These are phyloP conservation scores for Xylaria sp. DNA, from an alignment of 2,329 filamentous ascomycete genomes.

Conservation along the genomic window DNA sequence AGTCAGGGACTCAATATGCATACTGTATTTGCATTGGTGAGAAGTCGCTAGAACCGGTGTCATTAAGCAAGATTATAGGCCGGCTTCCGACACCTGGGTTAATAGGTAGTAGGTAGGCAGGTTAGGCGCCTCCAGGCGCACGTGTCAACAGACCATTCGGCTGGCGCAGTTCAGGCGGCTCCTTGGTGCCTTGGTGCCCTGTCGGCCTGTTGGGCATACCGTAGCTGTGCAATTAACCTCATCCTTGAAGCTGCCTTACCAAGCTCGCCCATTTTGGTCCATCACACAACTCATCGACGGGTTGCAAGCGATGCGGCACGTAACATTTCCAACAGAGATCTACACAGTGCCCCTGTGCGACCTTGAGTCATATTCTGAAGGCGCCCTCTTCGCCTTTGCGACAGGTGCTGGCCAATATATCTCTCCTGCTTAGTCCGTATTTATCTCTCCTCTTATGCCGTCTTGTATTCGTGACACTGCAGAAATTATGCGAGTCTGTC, in stretches of 20 bases:
- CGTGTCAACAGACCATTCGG: conserved; percentile 25
- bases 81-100: neutral
- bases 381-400: too few relatives aligned
- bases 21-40: too few relatives aligned
- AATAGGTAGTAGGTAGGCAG: neutral
- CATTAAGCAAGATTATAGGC: too few relatives aligned
- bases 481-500: conserved; percentile 18
- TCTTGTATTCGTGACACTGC: conserved; percentile 29
- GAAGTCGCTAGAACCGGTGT: too few relatives aligned
- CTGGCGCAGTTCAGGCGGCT: neutral
- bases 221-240: too few relatives aligned
- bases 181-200: too few relatives aligned
- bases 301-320: neutral
- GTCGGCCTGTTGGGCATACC: neutral
- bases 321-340: neutral
- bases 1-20: too few relatives aligned
- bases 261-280: too few relatives aligned
- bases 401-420: neutral
- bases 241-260: too few relatives aligned
- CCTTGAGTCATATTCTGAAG: neutral
- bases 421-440: neutral
- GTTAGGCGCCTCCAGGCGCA: conserved; percentile 11
- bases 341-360: neutral
- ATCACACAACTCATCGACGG: too few relatives aligned
- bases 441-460: conserved; percentile 25